Base-by-base conservation (phyloP, 352 stramenopile genomes). In the Phytophthora hibernalis region DNA sequence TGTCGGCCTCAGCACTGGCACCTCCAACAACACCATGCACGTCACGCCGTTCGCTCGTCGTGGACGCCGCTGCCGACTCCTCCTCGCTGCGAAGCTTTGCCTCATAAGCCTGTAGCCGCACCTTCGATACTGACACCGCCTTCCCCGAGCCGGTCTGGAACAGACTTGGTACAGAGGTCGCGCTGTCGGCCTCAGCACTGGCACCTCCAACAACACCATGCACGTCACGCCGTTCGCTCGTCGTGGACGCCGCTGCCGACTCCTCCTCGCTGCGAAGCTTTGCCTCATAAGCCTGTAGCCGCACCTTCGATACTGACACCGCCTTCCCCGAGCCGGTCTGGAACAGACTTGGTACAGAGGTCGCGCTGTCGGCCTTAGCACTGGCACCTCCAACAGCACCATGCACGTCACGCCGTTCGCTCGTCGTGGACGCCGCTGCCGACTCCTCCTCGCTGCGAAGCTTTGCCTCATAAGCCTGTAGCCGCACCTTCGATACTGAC, bases 111-210 rank as follows among this genome's bases (percentile, higher is more conserved):
- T 43, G 47, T 20, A 82, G 20, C 31, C 60, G 62, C 16, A 57
- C 58, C 59, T 59, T 56, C 30, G 70, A 75, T 3, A 79, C 47
- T 13, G 21, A 24, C 9, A 79, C 42, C 12, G 54, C 44, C 31
- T 65, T 53, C 10, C 74, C 74, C 11, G 54, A 71, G n/a, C 61
- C 62, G 5, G 74, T 76, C 31, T 56, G 49, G 49, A 56, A 56
- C 20, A 56, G 21, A 56, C 31, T 56, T 15, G 49, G 30, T 21
- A 56, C 26, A 24, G 30, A 47, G 24, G 30, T n/a, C 31, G 1
- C 22, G 15, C 22, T 9, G 3, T 18, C 45, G 28, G 28, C 22
- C 8, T 37, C 9, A 37, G 10, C 45, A 37, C 12, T 13, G 9
- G 7, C 31, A 11, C 31, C 31, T 37, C 9, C 11, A 8, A 1